Conservation (phyloP, 768 basidiomycete species). For the Auriscalpium orientale region DNA sequence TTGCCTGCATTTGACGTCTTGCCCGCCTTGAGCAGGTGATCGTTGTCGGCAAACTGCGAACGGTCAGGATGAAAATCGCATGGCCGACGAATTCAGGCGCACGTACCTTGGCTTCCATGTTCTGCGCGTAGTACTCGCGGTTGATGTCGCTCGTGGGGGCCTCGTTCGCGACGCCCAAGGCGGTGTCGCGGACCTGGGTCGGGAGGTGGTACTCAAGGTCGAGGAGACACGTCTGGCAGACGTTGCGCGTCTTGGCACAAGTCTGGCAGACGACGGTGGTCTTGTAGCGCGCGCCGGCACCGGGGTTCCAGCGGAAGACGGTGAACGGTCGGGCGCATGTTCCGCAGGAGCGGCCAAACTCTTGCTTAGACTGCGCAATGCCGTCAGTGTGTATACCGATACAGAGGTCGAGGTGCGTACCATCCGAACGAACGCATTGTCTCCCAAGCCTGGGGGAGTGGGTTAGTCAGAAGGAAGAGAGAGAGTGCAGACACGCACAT, state of each 20-base stretch:
- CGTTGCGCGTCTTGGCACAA: slow-evolving; percentile 91
- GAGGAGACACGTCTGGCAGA: slow-evolving; percentile 95
- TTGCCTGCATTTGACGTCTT: slow-evolving; percentile 75
- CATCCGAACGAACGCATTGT: slow-evolving; percentile 93
- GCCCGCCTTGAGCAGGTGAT: slow-evolving; percentile 53
- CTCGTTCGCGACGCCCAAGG: slow-evolving; percentile 73
- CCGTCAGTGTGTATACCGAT: neutral
- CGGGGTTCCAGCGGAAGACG: slow-evolving; percentile 98
- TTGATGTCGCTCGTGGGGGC: slow-evolving; percentile 98
- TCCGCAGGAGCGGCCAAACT: slow-evolving; percentile 92
- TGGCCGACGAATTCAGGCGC: neutral
- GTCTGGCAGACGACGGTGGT: slow-evolving; percentile 97
- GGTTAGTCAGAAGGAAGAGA: neutral
- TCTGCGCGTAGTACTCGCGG: slow-evolving; percentile 90
- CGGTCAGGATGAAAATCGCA: neutral
- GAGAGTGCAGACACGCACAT: slow-evolving; percentile 41
- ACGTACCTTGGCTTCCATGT: slow-evolving; percentile 77
- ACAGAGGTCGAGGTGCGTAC: slow-evolving; percentile 34
- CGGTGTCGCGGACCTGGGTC: slow-evolving; percentile 95
- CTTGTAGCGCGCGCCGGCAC: slow-evolving; percentile 88
- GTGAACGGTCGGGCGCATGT: slow-evolving; percentile 96
- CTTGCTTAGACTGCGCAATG: slow-evolving; percentile 79
- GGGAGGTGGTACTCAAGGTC: slow-evolving; percentile 96
- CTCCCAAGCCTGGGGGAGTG: slow-evolving; percentile 56
- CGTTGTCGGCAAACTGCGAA: slow-evolving; percentile 60